Base-by-base conservation (phyloP, 75 land plant species). In the Cunninghamia lanceolata region DNA sequence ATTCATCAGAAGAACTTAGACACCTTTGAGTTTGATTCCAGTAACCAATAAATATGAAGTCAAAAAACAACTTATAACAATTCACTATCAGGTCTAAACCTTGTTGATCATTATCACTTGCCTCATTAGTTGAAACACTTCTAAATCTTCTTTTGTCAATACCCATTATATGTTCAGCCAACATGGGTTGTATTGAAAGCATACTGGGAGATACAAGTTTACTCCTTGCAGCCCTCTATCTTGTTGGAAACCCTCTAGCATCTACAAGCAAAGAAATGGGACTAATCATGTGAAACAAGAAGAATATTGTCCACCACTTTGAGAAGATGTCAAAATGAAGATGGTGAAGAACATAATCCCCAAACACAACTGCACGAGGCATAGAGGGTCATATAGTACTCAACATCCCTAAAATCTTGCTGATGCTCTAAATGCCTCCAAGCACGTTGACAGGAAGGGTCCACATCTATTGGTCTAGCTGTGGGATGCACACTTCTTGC, bases 301-400 rank as follows among this genome's bases (percentile, higher is more conserved):
- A 91, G 78, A 96, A 87, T 50, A 94, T 89, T 11, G 92, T 92
- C 95, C 86, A 92, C 91, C 86, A 95, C 92, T 92, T 47, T 88
- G 89, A 71, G 52, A 84, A 19, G 90, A 85, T 47, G n/a, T 87
- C 90, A 85, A 84, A 88, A 38, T 89, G 38, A 15, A 77, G 92
- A 63, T 86, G 87, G 16, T 95, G 96, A 79, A 95, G 91, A 25
- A 94, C 97, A 89, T 95, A 95, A 59, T 95, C 97, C 38, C 97
- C 97, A 71, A 95, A 47, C 73, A 95, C 93, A 87, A 92, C 66
- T 25, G 96, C 94, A 71, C 93, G 92, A 17, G 97, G 96, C 90
- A 94, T 93, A 66, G 97, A 94, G 9, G 97, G 94, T 8, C 88
- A 92, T 28, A 95, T 92, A 13, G 94, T 93, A 89, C 96, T 94